Evolutionary conservation across 805 yeast genomes (phyloP).

Genomic region (Clavispora carvajalis): DNA sequence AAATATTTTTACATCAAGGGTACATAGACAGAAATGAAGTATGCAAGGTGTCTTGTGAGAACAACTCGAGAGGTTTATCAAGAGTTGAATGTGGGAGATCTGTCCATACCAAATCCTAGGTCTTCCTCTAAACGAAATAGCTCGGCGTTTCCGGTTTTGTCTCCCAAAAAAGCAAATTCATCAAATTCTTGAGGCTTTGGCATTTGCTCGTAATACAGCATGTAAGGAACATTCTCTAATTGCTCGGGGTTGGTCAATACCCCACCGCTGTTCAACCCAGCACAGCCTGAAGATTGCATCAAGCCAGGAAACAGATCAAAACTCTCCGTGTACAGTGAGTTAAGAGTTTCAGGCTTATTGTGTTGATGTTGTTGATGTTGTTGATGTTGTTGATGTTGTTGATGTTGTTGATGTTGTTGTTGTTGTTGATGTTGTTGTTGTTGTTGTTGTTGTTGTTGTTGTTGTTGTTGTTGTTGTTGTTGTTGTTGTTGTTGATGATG

Average conservation of each 20-base stretch:
- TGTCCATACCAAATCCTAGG: constrained; percentile 42
- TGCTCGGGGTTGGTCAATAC: constrained; percentile 20
- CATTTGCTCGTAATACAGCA: constrained; percentile 30
- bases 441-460: constrained; percentile 9
- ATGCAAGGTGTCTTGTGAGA: neutral
- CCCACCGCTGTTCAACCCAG: constrained; percentile 16
- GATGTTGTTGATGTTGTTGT: constrained; percentile 1
- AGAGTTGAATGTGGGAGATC: constrained; percentile 12
- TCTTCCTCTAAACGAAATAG: constrained; percentile 39
- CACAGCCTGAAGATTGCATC: constrained; percentile 7
- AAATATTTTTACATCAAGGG: neutral
- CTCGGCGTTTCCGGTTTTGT: constrained; percentile 18
- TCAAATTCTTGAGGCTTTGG: constrained; percentile 43
- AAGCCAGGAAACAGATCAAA: constrained; percentile 10
- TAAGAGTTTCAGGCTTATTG: neutral
- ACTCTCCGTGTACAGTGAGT: neutral
- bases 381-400: constrained; percentile 1
- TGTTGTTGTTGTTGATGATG: constrained; percentile 16
- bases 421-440: constrained; percentile 9
- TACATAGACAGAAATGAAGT: constrained; percentile 1
- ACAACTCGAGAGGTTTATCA: neutral
- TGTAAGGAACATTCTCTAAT: constrained; percentile 15
- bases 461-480: constrained; percentile 12
- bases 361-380: constrained; percentile 2
- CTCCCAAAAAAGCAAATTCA: constrained; percentile 26